A percentile compares a stretch with the other conserved stretches of the same genome.
Evolutionary conservation across 768 basidiomycete genomes (phyloP).

Genomic region (Brasilioporus rufonigricans): DNA sequence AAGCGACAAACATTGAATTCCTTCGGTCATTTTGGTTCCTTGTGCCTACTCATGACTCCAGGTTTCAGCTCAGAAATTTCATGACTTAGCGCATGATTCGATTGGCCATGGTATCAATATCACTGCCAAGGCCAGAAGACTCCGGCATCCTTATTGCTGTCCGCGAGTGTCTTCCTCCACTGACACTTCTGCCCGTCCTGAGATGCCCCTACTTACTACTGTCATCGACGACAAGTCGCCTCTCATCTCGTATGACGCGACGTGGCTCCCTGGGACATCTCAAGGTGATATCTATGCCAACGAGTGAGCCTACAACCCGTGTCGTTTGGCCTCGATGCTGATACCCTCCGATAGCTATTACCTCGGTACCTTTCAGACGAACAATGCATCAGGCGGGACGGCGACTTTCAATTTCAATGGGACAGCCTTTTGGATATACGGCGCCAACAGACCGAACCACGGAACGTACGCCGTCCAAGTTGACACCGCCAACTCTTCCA

Average conservation of each 20-base stretch:
- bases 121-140: neutral
- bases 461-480: constrained; percentile 44
- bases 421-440: constrained; percentile 46
- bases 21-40: too few species aligned
- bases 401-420: constrained; percentile 49
- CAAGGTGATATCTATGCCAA: constrained; percentile 13
- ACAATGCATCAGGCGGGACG: constrained; percentile 30
- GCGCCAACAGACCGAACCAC: constrained; percentile 48
- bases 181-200: neutral
- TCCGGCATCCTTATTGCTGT: neutral
- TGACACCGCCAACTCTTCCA: constrained; percentile 32
- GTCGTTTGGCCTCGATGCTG: neutral
- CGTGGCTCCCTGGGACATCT: constrained; percentile 25
- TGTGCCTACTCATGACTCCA: too few species aligned
- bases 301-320: constrained; percentile 9
- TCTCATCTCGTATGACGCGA: constrained; percentile 26
- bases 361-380: constrained; percentile 39
- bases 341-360: constrained; percentile 30
- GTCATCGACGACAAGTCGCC: constrained; percentile 32
- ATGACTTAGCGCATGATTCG: too few species aligned
- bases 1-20: too few species aligned
- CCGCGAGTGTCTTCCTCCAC: neutral
- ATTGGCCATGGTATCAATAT: neutral
- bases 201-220: constrained; percentile 25
- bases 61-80: too few species aligned